Percentiles rank a stretch among this genome's conserved stretches.
Evolutionary conservation across 352 stramenopile genomes (phyloP).

Genomic region (Globisporangium takayamanum): DNA sequence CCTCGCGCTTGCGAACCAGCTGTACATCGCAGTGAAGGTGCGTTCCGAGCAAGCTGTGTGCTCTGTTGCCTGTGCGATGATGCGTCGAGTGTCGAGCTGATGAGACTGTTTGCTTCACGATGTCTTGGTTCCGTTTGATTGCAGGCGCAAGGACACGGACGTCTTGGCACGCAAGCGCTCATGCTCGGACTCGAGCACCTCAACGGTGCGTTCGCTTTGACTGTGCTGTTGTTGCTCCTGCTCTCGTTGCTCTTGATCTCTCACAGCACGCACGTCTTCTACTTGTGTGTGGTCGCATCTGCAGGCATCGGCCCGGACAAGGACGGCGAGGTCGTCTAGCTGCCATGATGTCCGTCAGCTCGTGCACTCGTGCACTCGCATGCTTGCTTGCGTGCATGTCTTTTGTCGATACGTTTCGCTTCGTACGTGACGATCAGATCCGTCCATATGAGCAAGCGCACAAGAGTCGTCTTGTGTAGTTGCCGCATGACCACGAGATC

Average conservation of each 20-base stretch:
- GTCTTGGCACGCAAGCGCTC: conserved; percentile 77
- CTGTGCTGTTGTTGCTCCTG: not conserved
- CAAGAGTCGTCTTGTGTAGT: too few relatives aligned
- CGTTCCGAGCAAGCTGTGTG: not conserved
- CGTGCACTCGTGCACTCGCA: too few relatives aligned
- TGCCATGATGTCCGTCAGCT: too few relatives aligned
- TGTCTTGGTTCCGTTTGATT: not conserved
- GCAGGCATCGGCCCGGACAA: conserved; percentile 13
- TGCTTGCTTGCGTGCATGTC: too few relatives aligned
- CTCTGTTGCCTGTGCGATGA: not conserved
- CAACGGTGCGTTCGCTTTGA: conserved; percentile 43
- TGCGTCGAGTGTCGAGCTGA: too few relatives aligned
- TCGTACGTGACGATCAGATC: too few relatives aligned
- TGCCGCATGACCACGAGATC: too few relatives aligned
- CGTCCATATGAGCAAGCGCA: too few relatives aligned
- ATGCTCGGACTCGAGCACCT: conserved; percentile 85
- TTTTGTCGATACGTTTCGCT: too few relatives aligned
- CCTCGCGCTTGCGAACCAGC: conserved; percentile 76
- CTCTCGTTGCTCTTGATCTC: not conserved
- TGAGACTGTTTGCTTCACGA: not conserved
- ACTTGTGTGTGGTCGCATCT: not conserved
- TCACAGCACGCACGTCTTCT: not conserved
- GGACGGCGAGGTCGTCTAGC: too few relatives aligned
- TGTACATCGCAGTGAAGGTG: conserved; percentile 84
- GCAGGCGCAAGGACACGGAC: conserved; percentile 73